These are phyloP conservation scores for Fusarium newnesense DNA, from an alignment of 2,329 filamentous ascomycete genomes.

Conservation along the genomic window DNA sequence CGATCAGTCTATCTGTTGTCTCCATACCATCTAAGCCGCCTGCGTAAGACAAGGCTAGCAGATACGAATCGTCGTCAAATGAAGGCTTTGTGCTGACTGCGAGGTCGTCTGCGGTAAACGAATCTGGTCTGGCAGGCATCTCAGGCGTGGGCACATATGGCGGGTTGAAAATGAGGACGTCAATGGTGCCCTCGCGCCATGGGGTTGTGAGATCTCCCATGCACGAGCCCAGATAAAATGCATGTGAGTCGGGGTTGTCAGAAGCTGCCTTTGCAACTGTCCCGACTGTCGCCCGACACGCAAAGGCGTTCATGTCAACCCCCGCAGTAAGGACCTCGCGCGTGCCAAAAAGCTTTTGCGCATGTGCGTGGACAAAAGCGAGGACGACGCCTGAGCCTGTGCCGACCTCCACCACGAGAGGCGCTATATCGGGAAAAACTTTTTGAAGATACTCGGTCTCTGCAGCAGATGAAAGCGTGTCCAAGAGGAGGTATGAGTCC, in stretches of 20 bases:
- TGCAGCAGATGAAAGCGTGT: slow-evolving; percentile 80
- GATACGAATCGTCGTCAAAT: slow-evolving; percentile 84
- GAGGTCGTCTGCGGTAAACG: slow-evolving; percentile 40
- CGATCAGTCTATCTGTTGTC: slow-evolving; percentile 83
- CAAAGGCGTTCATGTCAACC: slow-evolving; percentile 86
- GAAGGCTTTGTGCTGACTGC: slow-evolving; percentile 49
- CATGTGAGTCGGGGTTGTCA: slow-evolving; percentile 52
- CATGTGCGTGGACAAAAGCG: slow-evolving; percentile 84
- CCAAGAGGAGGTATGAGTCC: slow-evolving; percentile 93
- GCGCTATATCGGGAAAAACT: slow-evolving; percentile 66
- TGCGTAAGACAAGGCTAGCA: slow-evolving; percentile 87
- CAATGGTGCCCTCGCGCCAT: slow-evolving; percentile 68
- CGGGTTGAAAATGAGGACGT: slow-evolving; percentile 95
- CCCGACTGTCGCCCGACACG: slow-evolving; percentile 77
- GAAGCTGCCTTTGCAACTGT: slow-evolving; percentile 68
- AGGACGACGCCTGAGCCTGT: slow-evolving; percentile 95
- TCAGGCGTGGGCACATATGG: slow-evolving; percentile 92
- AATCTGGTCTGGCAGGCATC: slow-evolving; percentile 66
- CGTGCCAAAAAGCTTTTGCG: slow-evolving; percentile 77
- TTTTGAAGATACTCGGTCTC: slow-evolving; percentile 76
- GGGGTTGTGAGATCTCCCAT: slow-evolving; percentile 76
- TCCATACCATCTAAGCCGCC: slow-evolving; percentile 94
- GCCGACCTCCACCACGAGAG: slow-evolving; percentile 85
- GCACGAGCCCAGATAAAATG: slow-evolving; percentile 71
- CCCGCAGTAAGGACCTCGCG: slow-evolving; percentile 76